Evolutionary conservation across 2,329 filamentous ascomycete species (phyloP), one percentile per base, ranked within the genome.

Genomic region (Acephala macrosclerotiorum): DNA sequence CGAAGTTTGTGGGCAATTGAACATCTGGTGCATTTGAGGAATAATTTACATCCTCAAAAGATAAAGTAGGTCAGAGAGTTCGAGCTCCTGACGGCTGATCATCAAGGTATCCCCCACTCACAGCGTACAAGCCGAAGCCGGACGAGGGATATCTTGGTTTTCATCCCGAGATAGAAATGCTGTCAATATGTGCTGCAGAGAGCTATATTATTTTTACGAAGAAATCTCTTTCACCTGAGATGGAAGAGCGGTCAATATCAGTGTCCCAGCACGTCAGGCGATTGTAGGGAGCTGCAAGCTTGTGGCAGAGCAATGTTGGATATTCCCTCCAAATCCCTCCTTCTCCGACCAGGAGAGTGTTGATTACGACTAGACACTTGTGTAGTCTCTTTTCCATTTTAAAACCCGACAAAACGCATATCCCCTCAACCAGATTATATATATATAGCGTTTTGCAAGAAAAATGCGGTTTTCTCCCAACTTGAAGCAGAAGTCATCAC

Each of bases 141-240:
- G 51, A 33, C 26, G 51, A 55, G 51, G 51, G 16, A 55, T 55
- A 55, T 55, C 51, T 29, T 1, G 26, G 11, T 49, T 49, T 49
- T 49, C 45, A 22, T 49, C n/a, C n/a, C n/a, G n/a, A 49, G 45
- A 49, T n/a, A 49, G 20, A 49, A 49, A 12, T 49, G 45, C 45
- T 11, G 45, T 22, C 45, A 49, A 11, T 49, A 49, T 49, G 45
- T 49, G n/a, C 45, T 4, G n/a, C n/a, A 49, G 20, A 22, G 29
- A 33, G 29, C 29, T 22, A 22, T 22, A 49, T 11, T 2, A 22
- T 49, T 49, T 49, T n/a, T 3, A 22, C 45, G n/a, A 9, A 9
- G 11, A 22, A 22, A 25, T 18, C 45, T 14, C 2, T 22, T 25
- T 49, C n/a, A 7, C 25, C n/a, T 25, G 45, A 49, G 5, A n/a